A percentile compares a stretch with the other conserved stretches of the same genome.
phyloP scores from a whole-genome alignment of 208 protist species.

The Plasmodiophora brassicae region DNA sequence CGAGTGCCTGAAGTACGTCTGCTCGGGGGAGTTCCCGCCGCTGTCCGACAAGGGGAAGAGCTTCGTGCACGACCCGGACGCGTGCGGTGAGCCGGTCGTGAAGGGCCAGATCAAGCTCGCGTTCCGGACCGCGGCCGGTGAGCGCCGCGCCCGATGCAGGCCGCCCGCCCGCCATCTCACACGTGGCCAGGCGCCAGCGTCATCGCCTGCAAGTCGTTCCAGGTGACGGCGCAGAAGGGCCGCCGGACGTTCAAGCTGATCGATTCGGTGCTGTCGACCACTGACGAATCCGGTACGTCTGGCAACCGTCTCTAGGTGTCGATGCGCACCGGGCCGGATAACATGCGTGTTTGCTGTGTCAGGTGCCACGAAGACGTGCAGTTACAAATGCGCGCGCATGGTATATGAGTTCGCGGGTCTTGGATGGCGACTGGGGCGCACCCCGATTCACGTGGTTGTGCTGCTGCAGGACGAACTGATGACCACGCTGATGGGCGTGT shows the following conservation, averaged over 20 bases:
- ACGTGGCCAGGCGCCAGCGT: too few species aligned
- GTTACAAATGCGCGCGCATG: constrained; percentile 74
- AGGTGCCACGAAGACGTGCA: not conserved
- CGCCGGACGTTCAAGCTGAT: not conserved
- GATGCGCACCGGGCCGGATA: too few species aligned
- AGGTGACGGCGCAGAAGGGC: not conserved
- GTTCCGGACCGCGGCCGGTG: not conserved
- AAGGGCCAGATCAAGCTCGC: constrained; percentile 88
- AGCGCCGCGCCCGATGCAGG: too few species aligned
- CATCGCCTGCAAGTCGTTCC: not conserved
- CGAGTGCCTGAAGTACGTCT: constrained; percentile 91
- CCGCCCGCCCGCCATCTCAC: too few species aligned
- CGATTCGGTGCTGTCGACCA: constrained; percentile 12
- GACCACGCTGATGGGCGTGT: constrained; percentile 91
- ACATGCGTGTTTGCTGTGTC: too few species aligned
- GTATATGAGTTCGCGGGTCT: too few species aligned
- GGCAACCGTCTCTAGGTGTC: constrained; percentile 6
- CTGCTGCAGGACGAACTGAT: constrained; percentile 90
- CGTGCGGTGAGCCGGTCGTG: constrained; percentile 65
- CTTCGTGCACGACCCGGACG: constrained; percentile 95
- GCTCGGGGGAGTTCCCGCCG: constrained; percentile 89
- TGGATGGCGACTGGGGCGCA: too few species aligned
- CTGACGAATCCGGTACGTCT: not conserved
- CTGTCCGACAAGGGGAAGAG: constrained; percentile 78
- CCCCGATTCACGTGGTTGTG: too few species aligned